These are phyloP conservation scores for Hanseniaspora osmophila DNA, from an alignment of 805 yeast species.

Conservation along the genomic window DNA sequence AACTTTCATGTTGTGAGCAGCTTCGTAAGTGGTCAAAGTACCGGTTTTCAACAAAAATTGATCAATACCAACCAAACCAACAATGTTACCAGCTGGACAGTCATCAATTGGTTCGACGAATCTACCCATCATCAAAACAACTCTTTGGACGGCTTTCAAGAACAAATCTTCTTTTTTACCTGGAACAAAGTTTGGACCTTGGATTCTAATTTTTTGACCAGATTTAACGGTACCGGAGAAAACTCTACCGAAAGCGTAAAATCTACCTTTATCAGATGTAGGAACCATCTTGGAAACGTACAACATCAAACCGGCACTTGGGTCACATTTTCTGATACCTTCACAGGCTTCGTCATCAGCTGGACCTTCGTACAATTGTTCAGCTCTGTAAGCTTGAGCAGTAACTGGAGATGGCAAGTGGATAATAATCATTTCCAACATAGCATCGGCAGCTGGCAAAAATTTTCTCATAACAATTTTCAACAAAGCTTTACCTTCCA, in stretches of 20 bases:
- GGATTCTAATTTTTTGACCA: slow-evolving; percentile 98
- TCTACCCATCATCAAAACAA: slow-evolving; percentile 99
- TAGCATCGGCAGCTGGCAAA: slow-evolving; percentile 99
- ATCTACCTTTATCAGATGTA: slow-evolving; percentile 99
- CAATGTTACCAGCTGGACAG: slow-evolving; percentile 99
- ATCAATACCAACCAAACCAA: slow-evolving; percentile 99
- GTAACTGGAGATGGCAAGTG: slow-evolving; percentile 99
- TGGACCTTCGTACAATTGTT: slow-evolving; percentile 98
- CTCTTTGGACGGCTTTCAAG: slow-evolving; percentile 96
- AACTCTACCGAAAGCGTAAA: slow-evolving; percentile 99
- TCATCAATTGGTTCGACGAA: slow-evolving; percentile 94
- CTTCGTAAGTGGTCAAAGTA: slow-evolving; percentile 92
- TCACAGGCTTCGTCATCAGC: slow-evolving; percentile 76
- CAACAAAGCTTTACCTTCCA: slow-evolving; percentile 96
- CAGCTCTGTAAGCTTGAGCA: slow-evolving; percentile 98
- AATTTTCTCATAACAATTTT: slow-evolving; percentile 98
- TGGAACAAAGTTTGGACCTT: slow-evolving; percentile 98
- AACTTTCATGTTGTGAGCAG: slow-evolving; percentile 98
- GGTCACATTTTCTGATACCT: slow-evolving; percentile 97
- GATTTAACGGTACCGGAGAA: slow-evolving; percentile 98
- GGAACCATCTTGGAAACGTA: slow-evolving; percentile 99
- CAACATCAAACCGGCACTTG: slow-evolving; percentile 93
- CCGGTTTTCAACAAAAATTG: slow-evolving; percentile 99
- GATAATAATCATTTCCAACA: slow-evolving; percentile 94
- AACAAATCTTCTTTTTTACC: slow-evolving; percentile 97